These are phyloP conservation scores for Pichia sp. DNA, from an alignment of 1,139 yeast genomes.

Conservation along the genomic window DNA sequence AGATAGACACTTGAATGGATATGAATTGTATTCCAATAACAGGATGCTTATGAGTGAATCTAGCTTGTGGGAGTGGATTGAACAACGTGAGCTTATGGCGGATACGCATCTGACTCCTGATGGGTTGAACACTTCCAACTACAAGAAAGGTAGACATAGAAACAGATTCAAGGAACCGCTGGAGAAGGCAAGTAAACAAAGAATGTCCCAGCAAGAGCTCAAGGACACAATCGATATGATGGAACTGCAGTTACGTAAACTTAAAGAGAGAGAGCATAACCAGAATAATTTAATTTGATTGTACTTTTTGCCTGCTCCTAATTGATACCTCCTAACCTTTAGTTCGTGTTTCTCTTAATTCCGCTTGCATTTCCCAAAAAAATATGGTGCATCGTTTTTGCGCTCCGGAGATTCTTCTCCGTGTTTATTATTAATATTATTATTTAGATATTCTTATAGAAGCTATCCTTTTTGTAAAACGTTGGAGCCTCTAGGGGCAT, in stretches of 20 bases:
- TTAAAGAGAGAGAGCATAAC: slow-evolving; percentile 17
- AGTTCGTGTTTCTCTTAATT: no score
- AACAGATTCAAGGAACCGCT: slow-evolving; percentile 2
- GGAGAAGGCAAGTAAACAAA: slow-evolving; percentile 2
- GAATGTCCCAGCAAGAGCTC: slow-evolving; percentile 23
- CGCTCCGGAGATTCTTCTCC: neutral
- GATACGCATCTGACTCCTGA: neutral
- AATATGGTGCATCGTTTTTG: neutral
- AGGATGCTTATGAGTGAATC: slow-evolving; percentile 51
- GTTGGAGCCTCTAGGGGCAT: neutral
- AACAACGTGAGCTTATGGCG: slow-evolving; percentile 38
- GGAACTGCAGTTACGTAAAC: slow-evolving; percentile 24
- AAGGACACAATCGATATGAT: slow-evolving; percentile 26
- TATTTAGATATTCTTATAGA: neutral
- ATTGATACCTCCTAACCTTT: no score
- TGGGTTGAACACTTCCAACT: neutral
- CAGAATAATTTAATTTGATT: neutral
- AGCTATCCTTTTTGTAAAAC: neutral
- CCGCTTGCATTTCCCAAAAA: neutral
- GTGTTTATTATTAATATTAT: neutral
- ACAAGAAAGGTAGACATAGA: slow-evolving; percentile 1
- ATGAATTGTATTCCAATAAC: slow-evolving; percentile 30
- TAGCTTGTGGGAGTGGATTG: slow-evolving; percentile 79
- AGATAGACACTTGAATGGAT: slow-evolving; percentile 18
- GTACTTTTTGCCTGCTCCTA: neutral